phyloP scores from a whole-genome alignment of 2,329 filamentous ascomycete genomes.

The Dactylellina parvicollis region DNA sequence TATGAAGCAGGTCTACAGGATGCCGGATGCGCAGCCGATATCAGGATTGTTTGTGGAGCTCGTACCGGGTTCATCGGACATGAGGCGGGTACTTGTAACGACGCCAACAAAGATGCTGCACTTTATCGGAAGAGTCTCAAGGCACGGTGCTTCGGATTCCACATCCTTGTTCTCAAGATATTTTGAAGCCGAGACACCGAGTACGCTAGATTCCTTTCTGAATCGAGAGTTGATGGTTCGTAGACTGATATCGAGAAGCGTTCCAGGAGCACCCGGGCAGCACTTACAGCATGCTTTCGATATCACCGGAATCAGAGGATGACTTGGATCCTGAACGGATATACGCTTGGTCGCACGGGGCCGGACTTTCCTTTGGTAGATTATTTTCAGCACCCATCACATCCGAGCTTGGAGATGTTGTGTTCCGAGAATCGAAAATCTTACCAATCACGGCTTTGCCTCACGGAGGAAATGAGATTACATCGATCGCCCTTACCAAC shows the following conservation, averaged over 20 bases:
- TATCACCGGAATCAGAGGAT: slow-evolving; percentile 61
- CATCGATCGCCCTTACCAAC: slow-evolving; percentile 84
- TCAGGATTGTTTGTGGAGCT: slow-evolving; percentile 86
- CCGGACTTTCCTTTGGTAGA: slow-evolving; percentile 88
- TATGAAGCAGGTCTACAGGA: slow-evolving; percentile 81
- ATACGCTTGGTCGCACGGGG: slow-evolving; percentile 89
- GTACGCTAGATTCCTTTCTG: slow-evolving; percentile 51
- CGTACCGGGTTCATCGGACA: slow-evolving; percentile 73
- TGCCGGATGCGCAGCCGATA: slow-evolving; percentile 78
- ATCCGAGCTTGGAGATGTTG: slow-evolving; percentile 74
- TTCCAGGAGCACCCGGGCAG: slow-evolving; percentile 56
- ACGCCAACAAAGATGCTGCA: slow-evolving; percentile 83
- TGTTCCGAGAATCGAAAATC: slow-evolving; percentile 82
- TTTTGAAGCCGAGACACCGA: slow-evolving; percentile 77
- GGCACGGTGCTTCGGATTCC: slow-evolving; percentile 78
- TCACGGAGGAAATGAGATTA: slow-evolving; percentile 70
- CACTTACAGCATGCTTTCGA: slow-evolving; percentile 56
- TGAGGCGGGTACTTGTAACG: slow-evolving; percentile 79
- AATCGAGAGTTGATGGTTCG: neutral
- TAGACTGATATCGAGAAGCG: slow-evolving; percentile 15
- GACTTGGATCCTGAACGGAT: slow-evolving; percentile 73
- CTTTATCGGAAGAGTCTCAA: slow-evolving; percentile 79
- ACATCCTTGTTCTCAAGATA: slow-evolving; percentile 85
- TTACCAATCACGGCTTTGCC: slow-evolving; percentile 78
- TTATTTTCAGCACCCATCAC: slow-evolving; percentile 72